phyloP scores from a whole-genome alignment of 2,329 filamentous ascomycete genomes.

The Intubia oerlemansii region DNA sequence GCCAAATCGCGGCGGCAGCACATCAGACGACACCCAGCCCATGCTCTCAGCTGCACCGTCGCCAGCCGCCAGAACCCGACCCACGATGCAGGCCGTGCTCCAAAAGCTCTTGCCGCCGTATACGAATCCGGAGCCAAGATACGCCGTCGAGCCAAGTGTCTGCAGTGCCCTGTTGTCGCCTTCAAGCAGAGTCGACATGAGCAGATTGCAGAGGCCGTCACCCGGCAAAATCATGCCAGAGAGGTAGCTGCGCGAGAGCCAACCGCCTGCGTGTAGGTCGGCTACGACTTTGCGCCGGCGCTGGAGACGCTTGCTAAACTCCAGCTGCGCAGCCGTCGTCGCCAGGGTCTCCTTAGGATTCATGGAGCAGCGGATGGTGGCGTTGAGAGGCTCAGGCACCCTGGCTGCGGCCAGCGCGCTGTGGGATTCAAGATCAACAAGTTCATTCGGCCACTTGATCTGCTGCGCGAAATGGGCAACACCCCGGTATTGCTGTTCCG shows the following conservation, averaged over 20 bases:
- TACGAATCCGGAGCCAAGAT: slow-evolving; percentile 41
- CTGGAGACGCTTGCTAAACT: slow-evolving; percentile 14
- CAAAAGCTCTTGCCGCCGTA: slow-evolving; percentile 45
- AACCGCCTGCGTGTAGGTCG: slow-evolving; percentile 35
- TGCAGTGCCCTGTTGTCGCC: slow-evolving; percentile 37
- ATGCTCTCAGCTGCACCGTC: slow-evolving; percentile 42
- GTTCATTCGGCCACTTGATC: slow-evolving; percentile 37
- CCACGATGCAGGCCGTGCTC: slow-evolving; percentile 45
- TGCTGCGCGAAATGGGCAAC: slow-evolving; percentile 41
- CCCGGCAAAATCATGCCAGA: slow-evolving; percentile 44
- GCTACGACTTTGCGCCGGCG: slow-evolving; percentile 33
- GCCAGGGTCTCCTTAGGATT: too few relatives aligned
- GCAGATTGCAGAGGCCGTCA: slow-evolving; percentile 37
- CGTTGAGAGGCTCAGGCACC: slow-evolving; percentile 15
- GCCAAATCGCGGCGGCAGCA: slow-evolving; percentile 20
- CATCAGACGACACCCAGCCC: slow-evolving; percentile 45
- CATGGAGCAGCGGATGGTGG: too few relatives aligned
- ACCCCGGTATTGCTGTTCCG: slow-evolving; percentile 36
- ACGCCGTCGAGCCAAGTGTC: slow-evolving; percentile 37
- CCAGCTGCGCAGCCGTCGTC: too few relatives aligned
- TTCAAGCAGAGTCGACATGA: slow-evolving; percentile 45
- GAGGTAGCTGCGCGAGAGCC: slow-evolving; percentile 47
- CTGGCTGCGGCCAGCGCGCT: not conserved
- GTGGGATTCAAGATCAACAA: slow-evolving; percentile 1
- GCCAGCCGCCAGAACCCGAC: slow-evolving; percentile 40